These are phyloP conservation scores for Dothideomycetes sp. DNA, from an alignment of 2,329 filamentous ascomycete genomes.

Conservation along the genomic window DNA sequence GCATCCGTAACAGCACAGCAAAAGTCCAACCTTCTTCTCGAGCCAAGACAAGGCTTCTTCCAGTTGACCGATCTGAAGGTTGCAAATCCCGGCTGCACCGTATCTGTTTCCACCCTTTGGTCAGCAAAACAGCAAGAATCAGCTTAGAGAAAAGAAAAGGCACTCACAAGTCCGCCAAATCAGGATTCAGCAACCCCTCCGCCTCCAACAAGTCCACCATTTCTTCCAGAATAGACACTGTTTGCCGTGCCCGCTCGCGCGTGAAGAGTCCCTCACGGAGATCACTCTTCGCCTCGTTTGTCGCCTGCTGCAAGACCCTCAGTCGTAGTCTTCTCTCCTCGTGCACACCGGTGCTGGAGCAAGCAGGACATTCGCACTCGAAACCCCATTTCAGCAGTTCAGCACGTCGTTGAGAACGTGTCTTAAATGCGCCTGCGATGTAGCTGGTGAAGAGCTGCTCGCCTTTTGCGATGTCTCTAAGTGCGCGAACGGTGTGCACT, in stretches of 20 bases:
- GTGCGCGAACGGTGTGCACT: constrained; percentile 14
- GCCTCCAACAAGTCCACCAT: constrained; percentile 11
- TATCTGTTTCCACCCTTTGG: too few relatives aligned
- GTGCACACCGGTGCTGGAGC: constrained; percentile 13
- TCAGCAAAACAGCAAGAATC: too few relatives aligned
- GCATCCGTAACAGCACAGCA: constrained; percentile 4
- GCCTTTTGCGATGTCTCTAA: constrained; percentile 16
- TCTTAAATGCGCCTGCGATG: constrained; percentile 7
- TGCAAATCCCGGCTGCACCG: constrained; percentile 5
- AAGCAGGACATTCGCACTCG: constrained; percentile 16
- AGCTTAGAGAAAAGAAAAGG: too few relatives aligned
- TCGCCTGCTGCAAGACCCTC: background rate
- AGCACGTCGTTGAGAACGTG: constrained; percentile 6
- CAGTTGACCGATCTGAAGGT: background rate
- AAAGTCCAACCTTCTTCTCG: background rate
- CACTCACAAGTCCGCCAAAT: constrained; percentile 8
- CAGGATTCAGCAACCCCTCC: constrained; percentile 11
- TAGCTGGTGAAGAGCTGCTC: constrained; percentile 17
- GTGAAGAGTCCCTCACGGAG: background rate
- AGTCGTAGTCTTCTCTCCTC: background rate
- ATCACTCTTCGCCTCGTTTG: background rate
- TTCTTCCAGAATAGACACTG: constrained; percentile 8
- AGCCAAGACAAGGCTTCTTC: constrained; percentile 1
- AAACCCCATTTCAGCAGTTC: constrained; percentile 17
- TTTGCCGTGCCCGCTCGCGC: constrained; percentile 1